Conservation (phyloP, 495 filamentous ascomycete genomes). For the Penicillium cosmopolitanum region DNA sequence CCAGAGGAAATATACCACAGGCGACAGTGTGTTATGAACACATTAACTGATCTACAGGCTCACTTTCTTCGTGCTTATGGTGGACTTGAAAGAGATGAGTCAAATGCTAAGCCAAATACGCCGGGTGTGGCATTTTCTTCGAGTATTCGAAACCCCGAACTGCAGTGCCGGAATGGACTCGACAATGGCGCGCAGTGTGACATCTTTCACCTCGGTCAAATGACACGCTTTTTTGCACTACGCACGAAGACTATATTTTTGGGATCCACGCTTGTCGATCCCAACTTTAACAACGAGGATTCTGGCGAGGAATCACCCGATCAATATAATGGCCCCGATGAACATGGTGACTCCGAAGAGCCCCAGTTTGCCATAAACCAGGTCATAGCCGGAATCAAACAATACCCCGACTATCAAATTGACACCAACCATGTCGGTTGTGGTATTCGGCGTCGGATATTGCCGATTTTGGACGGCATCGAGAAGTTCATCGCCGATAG, state of each 20-base stretch:
- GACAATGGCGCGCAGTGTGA: constrained; percentile 77
- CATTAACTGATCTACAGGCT: constrained; percentile 73
- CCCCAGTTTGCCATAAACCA: constrained; percentile 49
- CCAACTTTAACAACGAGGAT: constrained; percentile 29
- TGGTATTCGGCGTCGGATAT: constrained; percentile 67
- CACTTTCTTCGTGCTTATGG: constrained; percentile 73
- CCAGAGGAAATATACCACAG: constrained; percentile 74
- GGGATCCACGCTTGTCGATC: constrained; percentile 51
- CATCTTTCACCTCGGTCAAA: constrained; percentile 84
- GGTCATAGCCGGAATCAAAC: constrained; percentile 57
- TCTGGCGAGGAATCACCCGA: background rate
- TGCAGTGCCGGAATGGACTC: constrained; percentile 77
- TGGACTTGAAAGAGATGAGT: constrained; percentile 35
- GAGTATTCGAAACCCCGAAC: constrained; percentile 21
- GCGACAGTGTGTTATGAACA: constrained; percentile 70
- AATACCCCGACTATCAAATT: constrained; percentile 77
- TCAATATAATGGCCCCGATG: constrained; percentile 20
- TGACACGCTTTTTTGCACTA: constrained; percentile 73
- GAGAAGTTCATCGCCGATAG: constrained; percentile 67
- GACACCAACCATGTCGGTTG: constrained; percentile 78
- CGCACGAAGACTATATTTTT: constrained; percentile 52
- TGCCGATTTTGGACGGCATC: constrained; percentile 70
- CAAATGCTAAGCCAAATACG: constrained; percentile 15
- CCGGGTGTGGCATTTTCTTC: constrained; percentile 19
- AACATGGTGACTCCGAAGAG: constrained; percentile 11